Evolutionary conservation across 768 basidiomycete genomes (phyloP).

Genomic region (Trametes villosa): DNA sequence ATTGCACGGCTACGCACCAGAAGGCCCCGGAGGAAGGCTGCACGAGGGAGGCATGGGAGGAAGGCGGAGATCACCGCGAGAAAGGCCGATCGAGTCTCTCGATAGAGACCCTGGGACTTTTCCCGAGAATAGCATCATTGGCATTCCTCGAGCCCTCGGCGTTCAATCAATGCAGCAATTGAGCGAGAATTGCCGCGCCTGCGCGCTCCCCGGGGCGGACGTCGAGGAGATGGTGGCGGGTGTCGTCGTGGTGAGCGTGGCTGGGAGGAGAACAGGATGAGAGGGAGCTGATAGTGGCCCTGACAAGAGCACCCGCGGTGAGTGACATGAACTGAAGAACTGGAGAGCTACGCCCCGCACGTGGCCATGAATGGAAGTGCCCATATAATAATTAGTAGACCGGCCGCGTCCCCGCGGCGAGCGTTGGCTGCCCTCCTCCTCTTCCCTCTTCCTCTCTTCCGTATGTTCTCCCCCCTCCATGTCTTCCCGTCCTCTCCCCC

Average conservation of each 20-base stretch:
- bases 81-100: constrained; percentile 15
- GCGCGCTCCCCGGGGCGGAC: background rate
- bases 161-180: background rate
- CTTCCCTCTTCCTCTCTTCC: constrained; percentile 4
- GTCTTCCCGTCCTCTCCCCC: constrained; percentile 22
- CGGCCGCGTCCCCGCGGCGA: background rate
- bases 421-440: constrained; percentile 5
- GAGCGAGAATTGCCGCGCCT: background rate
- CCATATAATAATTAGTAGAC: constrained; percentile 4
- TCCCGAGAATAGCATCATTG: background rate
- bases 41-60: background rate
- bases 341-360: constrained; percentile 9
- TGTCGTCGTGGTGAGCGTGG: background rate
- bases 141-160: background rate
- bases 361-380: constrained; percentile 17
- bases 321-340: constrained; percentile 9
- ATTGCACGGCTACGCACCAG: background rate
- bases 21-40: background rate
- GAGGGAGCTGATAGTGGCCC: background rate
- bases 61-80: constrained; percentile 19
- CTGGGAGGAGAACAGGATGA: background rate
- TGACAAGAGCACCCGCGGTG: constrained; percentile 11
- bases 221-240: background rate
- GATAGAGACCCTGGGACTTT: constrained; percentile 8
- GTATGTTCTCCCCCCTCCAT: constrained; percentile 20